Percentiles rank a stretch among this genome's conserved stretches.
phyloP scores from a whole-genome alignment of 495 filamentous ascomycete species.

The Hypoxylon cercidicola region DNA sequence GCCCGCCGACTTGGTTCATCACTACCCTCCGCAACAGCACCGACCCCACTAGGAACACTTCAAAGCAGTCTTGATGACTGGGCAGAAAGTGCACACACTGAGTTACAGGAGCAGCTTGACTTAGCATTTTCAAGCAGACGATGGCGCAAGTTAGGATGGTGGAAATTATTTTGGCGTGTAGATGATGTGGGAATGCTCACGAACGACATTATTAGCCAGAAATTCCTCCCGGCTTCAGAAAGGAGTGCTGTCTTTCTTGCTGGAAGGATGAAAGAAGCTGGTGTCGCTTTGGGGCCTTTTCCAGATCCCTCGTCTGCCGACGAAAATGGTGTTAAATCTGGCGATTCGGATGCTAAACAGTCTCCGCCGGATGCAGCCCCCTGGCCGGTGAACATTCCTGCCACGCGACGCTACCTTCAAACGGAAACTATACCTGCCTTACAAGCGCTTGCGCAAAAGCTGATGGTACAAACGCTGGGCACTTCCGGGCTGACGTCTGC shows the following conservation, averaged over 20 bases:
- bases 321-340: constrained; percentile 4
- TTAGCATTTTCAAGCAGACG: constrained; percentile 71
- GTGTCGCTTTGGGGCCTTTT: constrained; percentile 55
- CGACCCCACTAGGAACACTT: constrained; percentile 60
- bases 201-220: constrained; percentile 75
- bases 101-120: constrained; percentile 81
- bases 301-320: constrained; percentile 15
- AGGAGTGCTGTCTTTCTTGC: constrained; percentile 79
- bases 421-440: constrained; percentile 74
- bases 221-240: constrained; percentile 81
- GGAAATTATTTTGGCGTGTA: constrained; percentile 93
- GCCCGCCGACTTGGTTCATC: constrained; percentile 46
- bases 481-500: constrained; percentile 70
- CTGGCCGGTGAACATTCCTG: constrained; percentile 63
- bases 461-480: constrained; percentile 78
- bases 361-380: constrained; percentile 30
- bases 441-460: constrained; percentile 80
- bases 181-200: constrained; percentile 89
- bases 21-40: constrained; percentile 49
- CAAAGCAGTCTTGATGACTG: constrained; percentile 69
- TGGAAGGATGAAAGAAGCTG: constrained; percentile 79
- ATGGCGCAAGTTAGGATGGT: constrained; percentile 87
- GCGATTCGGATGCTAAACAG: constrained; percentile 3
- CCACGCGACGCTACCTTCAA: constrained; percentile 69
- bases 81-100: constrained; percentile 82